phyloP scores from a whole-genome alignment of 495 filamentous ascomycete species.

The Lentithecium fluviatile region DNA sequence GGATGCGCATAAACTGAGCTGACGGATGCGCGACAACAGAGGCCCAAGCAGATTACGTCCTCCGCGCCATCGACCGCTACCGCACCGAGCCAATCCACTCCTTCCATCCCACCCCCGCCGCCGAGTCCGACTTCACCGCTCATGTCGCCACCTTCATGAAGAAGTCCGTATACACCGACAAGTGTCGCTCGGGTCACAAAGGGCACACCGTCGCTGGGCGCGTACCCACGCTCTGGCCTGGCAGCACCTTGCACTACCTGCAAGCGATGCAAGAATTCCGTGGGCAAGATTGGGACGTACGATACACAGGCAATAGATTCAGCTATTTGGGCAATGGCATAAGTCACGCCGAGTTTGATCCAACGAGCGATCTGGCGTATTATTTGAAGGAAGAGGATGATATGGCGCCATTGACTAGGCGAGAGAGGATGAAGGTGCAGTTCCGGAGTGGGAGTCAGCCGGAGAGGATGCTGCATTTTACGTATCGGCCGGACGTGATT shows the following conservation, averaged over 20 bases:
- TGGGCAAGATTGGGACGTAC: background rate
- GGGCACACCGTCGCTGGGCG: background rate
- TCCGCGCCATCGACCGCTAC: background rate
- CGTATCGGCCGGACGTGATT: too few species aligned
- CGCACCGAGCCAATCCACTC: background rate
- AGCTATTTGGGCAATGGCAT: background rate
- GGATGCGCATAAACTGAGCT: background rate
- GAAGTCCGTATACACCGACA: background rate
- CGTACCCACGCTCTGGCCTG: slow-evolving; percentile 3
- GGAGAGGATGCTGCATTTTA: too few species aligned
- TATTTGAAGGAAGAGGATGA: slow-evolving; percentile 3
- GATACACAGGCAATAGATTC: slow-evolving; percentile 8
- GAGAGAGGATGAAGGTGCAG: background rate
- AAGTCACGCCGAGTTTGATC: slow-evolving; percentile 2
- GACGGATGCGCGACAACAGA: background rate
- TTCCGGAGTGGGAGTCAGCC: too few species aligned
- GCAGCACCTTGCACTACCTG: slow-evolving; percentile 7
- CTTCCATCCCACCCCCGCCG: background rate
- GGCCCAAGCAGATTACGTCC: slow-evolving; percentile 7
- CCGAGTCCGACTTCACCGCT: background rate
- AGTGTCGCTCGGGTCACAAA: background rate
- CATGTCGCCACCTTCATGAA: background rate
- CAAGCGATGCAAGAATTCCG: background rate
- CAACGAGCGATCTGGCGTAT: slow-evolving; percentile 3
- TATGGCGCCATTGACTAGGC: background rate